phyloP scores from a whole-genome alignment of 176 grass and related monocot species.

The Aegilops bicornis region DNA sequence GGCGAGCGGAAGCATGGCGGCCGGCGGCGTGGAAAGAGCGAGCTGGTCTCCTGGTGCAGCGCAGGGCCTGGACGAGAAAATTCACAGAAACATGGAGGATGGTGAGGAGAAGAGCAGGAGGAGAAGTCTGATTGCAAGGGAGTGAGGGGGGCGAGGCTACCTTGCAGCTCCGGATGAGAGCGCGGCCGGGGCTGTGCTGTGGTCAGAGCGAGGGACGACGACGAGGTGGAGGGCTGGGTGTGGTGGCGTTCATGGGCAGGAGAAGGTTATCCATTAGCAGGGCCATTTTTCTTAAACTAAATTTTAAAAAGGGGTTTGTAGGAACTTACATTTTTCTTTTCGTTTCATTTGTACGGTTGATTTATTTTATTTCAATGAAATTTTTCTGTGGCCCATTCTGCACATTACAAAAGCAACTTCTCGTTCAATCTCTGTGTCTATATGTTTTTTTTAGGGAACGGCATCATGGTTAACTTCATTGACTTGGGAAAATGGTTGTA shows the following conservation, averaged over 20 bases:
- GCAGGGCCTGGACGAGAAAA: background rate
- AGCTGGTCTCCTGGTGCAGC: background rate
- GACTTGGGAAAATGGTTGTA: too few relatives aligned
- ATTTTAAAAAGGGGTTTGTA: background rate
- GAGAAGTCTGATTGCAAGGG: background rate
- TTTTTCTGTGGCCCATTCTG: too few relatives aligned
- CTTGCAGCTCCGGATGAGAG: background rate
- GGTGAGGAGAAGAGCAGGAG: background rate
- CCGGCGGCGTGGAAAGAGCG: background rate
- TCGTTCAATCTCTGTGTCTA: too few relatives aligned
- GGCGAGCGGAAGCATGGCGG: conserved; percentile 13
- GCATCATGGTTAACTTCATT: too few relatives aligned
- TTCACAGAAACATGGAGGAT: background rate
- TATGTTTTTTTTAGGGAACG: too few relatives aligned
- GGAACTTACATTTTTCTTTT: background rate
- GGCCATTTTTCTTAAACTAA: background rate
- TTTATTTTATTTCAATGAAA: background rate
- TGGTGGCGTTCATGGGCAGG: background rate
- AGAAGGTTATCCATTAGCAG: conserved; percentile 1
- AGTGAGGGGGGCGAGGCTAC: background rate
- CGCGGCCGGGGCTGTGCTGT: background rate
- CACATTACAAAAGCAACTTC: too few relatives aligned
- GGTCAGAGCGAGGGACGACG: background rate
- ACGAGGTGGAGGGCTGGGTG: background rate
- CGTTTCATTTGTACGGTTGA: background rate